Evolutionary conservation across 352 stramenopile genomes (phyloP).

Genomic region (Blastocystis sp.): DNA sequence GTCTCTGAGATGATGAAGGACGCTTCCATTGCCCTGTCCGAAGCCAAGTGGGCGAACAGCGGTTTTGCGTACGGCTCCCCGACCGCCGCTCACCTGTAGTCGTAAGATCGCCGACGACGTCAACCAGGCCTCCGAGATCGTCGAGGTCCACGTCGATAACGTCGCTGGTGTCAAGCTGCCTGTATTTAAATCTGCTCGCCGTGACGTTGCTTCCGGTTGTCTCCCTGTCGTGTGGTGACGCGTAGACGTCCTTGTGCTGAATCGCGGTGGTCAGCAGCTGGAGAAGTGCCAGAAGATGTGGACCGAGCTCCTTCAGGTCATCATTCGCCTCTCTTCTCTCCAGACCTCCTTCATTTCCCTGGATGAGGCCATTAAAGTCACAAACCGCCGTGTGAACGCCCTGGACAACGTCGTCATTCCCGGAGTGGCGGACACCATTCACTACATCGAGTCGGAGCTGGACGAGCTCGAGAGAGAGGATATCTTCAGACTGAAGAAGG

Average conservation of each 20-base stretch:
- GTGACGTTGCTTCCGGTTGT: slow-evolving; percentile 35
- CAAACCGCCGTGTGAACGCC: slow-evolving; percentile 97
- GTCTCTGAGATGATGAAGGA: slow-evolving; percentile 70
- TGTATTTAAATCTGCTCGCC: slow-evolving; percentile 84
- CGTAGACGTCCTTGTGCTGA: slow-evolving; percentile 88
- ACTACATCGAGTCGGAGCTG: slow-evolving; percentile 94
- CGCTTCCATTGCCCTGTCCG: slow-evolving; percentile 89
- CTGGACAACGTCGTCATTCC: slow-evolving; percentile 99
- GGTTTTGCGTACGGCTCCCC: slow-evolving; percentile 85
- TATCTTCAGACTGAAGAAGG: slow-evolving; percentile 91
- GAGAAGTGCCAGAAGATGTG: slow-evolving; percentile 87
- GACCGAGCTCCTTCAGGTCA: slow-evolving; percentile 78
- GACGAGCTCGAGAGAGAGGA: slow-evolving; percentile 97
- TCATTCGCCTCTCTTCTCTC: slow-evolving; percentile 84
- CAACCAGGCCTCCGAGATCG: slow-evolving; percentile 88
- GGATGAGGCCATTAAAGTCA: slow-evolving; percentile 95
- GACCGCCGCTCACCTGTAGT: slow-evolving; percentile 51
- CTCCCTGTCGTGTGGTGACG: background rate
- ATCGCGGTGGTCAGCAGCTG: slow-evolving; percentile 94
- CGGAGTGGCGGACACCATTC: slow-evolving; percentile 90
- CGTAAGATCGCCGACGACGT: slow-evolving; percentile 88
- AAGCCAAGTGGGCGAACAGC: slow-evolving; percentile 94
- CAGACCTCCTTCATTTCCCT: slow-evolving; percentile 97
- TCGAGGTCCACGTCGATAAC: slow-evolving; percentile 95
- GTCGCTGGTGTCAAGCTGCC: slow-evolving; percentile 97